Base-by-base conservation (phyloP, 768 basidiomycete species). In the Porphyrellus cyaneotinctus region DNA sequence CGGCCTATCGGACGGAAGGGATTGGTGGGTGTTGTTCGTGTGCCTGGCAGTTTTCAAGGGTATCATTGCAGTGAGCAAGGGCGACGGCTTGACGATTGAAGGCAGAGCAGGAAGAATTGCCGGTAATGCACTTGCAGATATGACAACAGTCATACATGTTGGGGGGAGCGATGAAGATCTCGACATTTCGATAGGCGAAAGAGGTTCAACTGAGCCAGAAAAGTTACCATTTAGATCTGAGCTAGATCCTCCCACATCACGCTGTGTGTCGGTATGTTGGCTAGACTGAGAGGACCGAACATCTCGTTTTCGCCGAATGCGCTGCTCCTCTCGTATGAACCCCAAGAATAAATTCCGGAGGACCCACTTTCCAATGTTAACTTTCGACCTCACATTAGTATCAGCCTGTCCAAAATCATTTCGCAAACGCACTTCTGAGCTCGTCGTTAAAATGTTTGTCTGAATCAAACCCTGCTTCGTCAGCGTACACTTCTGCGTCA, bases 401-500 rank as follows among this genome's bases (percentile, higher is more conserved):
- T 46, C 31, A 24, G 33, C 6, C 13, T 31, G 26, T n/a, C 30
- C 31, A 51, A 54, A 54, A 33, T 51, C 31, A 24, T 22, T 26
- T 47, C 47, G 36, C 26, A 18, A 36, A 80, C 88, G 65, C 60
- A 93, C 95, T 63, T 68, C 94, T 83, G 15, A 83, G 75, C 62
- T 97, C 95, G 49, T 94, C 91, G 42, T 75, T 82, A 57, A 84
- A 83, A 10, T 78, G 73, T 6, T 78, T 78, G 49, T 85, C 81
- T 24, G 75, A 70, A 0, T 71, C 74, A 63, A 84, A 85, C 18
- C 90, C 91, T 36, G 88, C 82, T 65, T 98, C 94, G 64, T 97
- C 95, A 13, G 90, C 88, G 65, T 95, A 97, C 2, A 95, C 84
- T 71, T 99, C 97, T 7, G 91, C 89, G 50, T 98, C 95, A 66